Evolutionary conservation across 1,284 basidiomycete species (phyloP).

Genomic region (Boletus semigastroideus): DNA sequence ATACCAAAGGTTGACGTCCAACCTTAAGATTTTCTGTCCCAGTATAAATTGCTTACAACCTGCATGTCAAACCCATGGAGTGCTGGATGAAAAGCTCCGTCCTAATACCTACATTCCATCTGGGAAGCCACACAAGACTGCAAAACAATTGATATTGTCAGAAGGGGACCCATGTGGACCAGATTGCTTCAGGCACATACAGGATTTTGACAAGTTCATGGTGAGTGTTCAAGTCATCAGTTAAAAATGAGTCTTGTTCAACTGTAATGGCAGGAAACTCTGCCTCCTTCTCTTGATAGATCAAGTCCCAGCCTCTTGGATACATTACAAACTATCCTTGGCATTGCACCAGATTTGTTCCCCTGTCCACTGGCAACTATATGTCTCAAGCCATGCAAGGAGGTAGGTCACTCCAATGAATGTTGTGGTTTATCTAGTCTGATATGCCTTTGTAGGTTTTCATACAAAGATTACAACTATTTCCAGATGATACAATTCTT

Average conservation of each 20-base stretch:
- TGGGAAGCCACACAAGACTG: slow-evolving; percentile 33
- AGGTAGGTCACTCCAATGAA: slow-evolving; percentile 26
- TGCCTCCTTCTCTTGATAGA: slow-evolving; percentile 24
- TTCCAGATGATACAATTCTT: slow-evolving; percentile 27
- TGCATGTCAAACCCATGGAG: slow-evolving; percentile 52
- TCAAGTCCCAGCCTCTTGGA: slow-evolving; percentile 16
- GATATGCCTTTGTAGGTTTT: slow-evolving; percentile 8
- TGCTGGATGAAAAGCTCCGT: slow-evolving; percentile 6
- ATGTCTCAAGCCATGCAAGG: slow-evolving; percentile 38
- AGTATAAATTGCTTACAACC: slow-evolving; percentile 50
- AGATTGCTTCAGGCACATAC: slow-evolving; percentile 40
- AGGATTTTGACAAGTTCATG: slow-evolving; percentile 23
- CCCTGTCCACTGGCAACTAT: slow-evolving; percentile 41
- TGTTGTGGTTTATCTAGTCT: background rate
- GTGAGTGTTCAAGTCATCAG: slow-evolving; percentile 1
- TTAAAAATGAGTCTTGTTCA: background rate
- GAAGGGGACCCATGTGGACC: slow-evolving; percentile 37
- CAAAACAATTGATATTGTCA: slow-evolving; percentile 29
- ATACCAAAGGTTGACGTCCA: slow-evolving; percentile 32
- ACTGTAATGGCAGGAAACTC: slow-evolving; percentile 17
- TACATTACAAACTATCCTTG: slow-evolving; percentile 33
- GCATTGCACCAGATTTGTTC: slow-evolving; percentile 37
- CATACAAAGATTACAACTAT: slow-evolving; percentile 24
- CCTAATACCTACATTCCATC: slow-evolving; percentile 24
- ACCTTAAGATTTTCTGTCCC: slow-evolving; percentile 50